These are phyloP conservation scores for Pyropia haitanensis DNA, from an alignment of 23 red algal species.

Conservation along the genomic window DNA sequence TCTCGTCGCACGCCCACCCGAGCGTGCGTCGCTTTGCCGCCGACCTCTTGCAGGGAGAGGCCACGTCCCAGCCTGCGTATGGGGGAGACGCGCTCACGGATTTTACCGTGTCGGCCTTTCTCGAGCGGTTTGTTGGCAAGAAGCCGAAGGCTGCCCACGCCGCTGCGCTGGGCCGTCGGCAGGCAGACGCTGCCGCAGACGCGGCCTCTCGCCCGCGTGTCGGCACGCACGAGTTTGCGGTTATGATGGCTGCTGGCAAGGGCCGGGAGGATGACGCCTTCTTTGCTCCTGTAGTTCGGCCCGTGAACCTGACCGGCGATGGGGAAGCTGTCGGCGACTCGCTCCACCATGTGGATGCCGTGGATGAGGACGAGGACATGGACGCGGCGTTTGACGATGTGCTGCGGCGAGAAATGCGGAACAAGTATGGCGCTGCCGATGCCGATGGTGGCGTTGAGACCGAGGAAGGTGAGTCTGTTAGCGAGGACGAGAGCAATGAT, in stretches of 20 bases:
- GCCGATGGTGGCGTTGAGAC: neutral
- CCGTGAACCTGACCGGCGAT: neutral
- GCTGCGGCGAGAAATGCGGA: slow-evolving; percentile 1
- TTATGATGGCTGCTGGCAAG: slow-evolving; percentile 14
- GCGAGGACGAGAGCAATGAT: neutral
- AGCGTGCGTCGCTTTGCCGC: slow-evolving; percentile 69
- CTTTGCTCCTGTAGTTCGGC: slow-evolving; percentile 8
- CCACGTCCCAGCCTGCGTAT: slow-evolving; percentile 17
- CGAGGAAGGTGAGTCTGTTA: neutral
- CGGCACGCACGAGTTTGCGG: slow-evolving; percentile 30
- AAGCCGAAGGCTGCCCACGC: slow-evolving; percentile 67
- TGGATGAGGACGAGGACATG: slow-evolving; percentile 14
- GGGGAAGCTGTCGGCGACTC: neutral
- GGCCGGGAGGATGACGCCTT: slow-evolving; percentile 48
- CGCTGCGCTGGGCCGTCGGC: slow-evolving; percentile 40
- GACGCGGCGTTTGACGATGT: slow-evolving; percentile 10
- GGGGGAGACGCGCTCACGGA: slow-evolving; percentile 69
- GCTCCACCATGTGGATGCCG: neutral
- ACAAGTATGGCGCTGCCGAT: neutral
- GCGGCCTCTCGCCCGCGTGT: slow-evolving; percentile 17
- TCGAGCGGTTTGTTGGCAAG: slow-evolving; percentile 69
- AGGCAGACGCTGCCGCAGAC: slow-evolving; percentile 6
- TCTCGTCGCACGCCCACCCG: slow-evolving; percentile 70
- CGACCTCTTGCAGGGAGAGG: slow-evolving; percentile 3
- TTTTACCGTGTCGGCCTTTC: slow-evolving; percentile 53